Evolutionary conservation across 2,329 filamentous ascomycete species (phyloP), one percentile per base, ranked within the genome.

Genomic region (Exophiala sp.): DNA sequence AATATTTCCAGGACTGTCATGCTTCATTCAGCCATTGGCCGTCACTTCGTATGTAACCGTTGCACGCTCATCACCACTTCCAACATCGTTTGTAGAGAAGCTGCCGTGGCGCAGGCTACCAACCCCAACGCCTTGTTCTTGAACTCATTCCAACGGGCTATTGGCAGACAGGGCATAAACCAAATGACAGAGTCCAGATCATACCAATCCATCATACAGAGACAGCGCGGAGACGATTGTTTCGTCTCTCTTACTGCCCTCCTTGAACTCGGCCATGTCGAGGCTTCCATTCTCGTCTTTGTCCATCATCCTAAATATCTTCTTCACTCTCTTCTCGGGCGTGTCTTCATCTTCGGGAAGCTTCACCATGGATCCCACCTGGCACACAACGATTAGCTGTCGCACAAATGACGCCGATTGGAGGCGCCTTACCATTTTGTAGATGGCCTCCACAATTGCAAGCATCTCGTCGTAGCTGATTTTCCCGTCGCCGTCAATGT

Each of bases 291-390:
- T 97, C 74, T 97, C 91, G 68, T 98, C 93, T 79, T 98, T 98
- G 77, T 98, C 93, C 93, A 98, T 98, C 93, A 97, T 97, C 64
- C 85, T 80, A 78, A 98, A 98, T 70, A 98, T 97, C 78, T 98
- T 98, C 71, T 79, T 83, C 57, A 98, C 93, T 58, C 93, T 85
- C 77, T 98, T 98, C 77, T 97, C 91, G 14, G 93, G 93, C 50
- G 93, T 98, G 72, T 98, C 91, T 75, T 98, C 93, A 72, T 98
- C 93, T 70, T 96, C 89, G 45, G 93, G 93, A 38, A 98, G 79
- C 72, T 97, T 97, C 63, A 98, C 93, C 93, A 98, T 98, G 45
- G 90, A 95, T 59, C 93, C 93, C 64, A 96, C 90, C 90, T 96
- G 60, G 14, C 6, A 19, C n/a, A 24, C 19, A 14, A 40, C 11